Base-by-base conservation (phyloP, 495 filamentous ascomycete species). In the Aspergillus sparsus region DNA sequence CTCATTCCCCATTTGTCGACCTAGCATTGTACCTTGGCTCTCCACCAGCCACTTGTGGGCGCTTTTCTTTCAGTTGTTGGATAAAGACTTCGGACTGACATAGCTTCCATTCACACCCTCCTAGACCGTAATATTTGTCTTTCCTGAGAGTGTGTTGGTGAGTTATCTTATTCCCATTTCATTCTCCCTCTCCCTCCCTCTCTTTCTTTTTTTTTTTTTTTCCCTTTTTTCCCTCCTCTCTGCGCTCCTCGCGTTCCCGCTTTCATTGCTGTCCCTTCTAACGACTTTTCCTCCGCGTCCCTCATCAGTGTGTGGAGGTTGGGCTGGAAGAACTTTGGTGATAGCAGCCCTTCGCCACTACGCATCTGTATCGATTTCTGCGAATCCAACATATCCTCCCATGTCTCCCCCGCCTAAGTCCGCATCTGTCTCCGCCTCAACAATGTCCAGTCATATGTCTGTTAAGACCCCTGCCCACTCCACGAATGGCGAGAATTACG, bases 381-480 rank as follows among this genome's bases (percentile, higher is more conserved):
- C 57, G 27, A 34, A 39, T 35, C 21, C 27, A 57, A 52, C 44
- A 45, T 57, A 55, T 52, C 46, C 53, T 50, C 58, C 62, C 65
- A 73, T 63, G 60, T 49, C 63, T 51, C 68, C 70, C 61, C 71
- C 70, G 49, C 68, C 66, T 66, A 49, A 49, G 36, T 59, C 65
- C 50, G 56, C 62, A 61, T 56, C 66, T 63, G 51, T 58, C 53
- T 65, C 56, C 44, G 58, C 36, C 55, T 63, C 64, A 68, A 71
- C 58, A 57, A 75, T 75, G 75, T 66, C 74, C 60, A 68, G 67
- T 47, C 67, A 63, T 61, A 55, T 61, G 64, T 61, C 73, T 52
- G 60, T 66, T 11, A 55, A 66, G n/a, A 58, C 66, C 57, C 68
- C 77, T 61, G 65, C 71, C 53, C 68, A 66, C 65, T 60, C 73